Evolutionary conservation across 2,329 filamentous ascomycete genomes (phyloP).

Genomic region (Didymella lethalis): DNA sequence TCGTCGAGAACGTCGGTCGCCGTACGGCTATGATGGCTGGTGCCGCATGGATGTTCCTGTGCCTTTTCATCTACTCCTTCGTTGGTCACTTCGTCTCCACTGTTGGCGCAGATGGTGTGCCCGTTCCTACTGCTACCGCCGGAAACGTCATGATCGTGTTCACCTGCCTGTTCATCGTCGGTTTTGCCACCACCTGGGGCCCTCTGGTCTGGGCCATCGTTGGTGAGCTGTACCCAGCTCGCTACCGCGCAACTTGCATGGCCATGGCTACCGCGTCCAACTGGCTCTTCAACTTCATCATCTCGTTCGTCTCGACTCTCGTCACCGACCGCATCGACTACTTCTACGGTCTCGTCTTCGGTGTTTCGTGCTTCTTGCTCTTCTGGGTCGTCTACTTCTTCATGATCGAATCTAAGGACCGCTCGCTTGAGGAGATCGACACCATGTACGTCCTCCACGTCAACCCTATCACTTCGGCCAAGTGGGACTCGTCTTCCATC

Average conservation of each 20-base stretch:
- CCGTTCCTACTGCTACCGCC: slow-evolving; percentile 51
- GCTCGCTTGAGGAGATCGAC: slow-evolving; percentile 80
- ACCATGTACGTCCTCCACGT: slow-evolving; percentile 72
- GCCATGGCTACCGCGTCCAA: slow-evolving; percentile 54
- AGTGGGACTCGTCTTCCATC: slow-evolving; percentile 55
- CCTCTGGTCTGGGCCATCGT: slow-evolving; percentile 76
- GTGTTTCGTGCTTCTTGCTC: slow-evolving; percentile 70
- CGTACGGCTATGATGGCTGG: slow-evolving; percentile 57
- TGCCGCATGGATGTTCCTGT: slow-evolving; percentile 60
- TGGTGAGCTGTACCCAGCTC: slow-evolving; percentile 71
- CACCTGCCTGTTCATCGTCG: slow-evolving; percentile 72
- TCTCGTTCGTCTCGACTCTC: slow-evolving; percentile 79
- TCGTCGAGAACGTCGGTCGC: slow-evolving; percentile 58
- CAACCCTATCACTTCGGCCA: slow-evolving; percentile 67
- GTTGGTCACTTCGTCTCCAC: slow-evolving; percentile 53
- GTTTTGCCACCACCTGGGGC: slow-evolving; percentile 74
- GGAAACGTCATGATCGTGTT: slow-evolving; percentile 72
- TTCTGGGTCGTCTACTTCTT: slow-evolving; percentile 78
- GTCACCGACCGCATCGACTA: slow-evolving; percentile 76
- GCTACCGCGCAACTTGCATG: slow-evolving; percentile 58
- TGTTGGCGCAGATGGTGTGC: slow-evolving; percentile 41
- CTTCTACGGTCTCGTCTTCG: slow-evolving; percentile 79
- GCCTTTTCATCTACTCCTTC: slow-evolving; percentile 64
- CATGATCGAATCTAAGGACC: slow-evolving; percentile 76
- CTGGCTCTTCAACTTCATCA: slow-evolving; percentile 57